Percentiles rank a stretch among this genome's conserved stretches.
Evolutionary conservation across 495 filamentous ascomycete species (phyloP).

Genomic region (Gamarada debralockiae): DNA sequence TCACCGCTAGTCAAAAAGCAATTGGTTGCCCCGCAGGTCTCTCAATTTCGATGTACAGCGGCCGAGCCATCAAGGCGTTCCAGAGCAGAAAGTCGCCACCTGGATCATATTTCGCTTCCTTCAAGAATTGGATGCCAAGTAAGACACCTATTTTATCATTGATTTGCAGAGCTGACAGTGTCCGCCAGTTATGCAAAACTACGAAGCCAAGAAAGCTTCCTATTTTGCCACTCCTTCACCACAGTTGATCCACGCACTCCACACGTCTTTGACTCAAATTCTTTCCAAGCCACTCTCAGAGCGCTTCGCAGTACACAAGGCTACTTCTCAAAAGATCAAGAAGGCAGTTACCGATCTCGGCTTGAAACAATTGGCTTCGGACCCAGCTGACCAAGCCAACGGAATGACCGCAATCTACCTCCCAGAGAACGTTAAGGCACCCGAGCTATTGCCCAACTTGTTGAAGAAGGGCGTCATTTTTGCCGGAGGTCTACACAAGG

Average conservation of each 20-base stretch:
- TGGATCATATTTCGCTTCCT: slow-evolving; percentile 84
- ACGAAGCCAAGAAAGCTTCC: slow-evolving; percentile 92
- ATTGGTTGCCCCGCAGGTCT: slow-evolving; percentile 93
- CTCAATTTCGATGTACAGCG: slow-evolving; percentile 87
- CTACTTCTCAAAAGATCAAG: slow-evolving; percentile 79
- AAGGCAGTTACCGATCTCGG: slow-evolving; percentile 72
- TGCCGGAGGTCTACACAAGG: slow-evolving; percentile 91
- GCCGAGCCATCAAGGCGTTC: slow-evolving; percentile 79
- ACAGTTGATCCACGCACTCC: slow-evolving; percentile 88
- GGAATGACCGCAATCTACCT: slow-evolving; percentile 98
- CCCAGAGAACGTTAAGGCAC: slow-evolving; percentile 72
- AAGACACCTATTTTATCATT: slow-evolving; percentile 29
- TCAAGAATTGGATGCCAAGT: slow-evolving; percentile 93
- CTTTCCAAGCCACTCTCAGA: slow-evolving; percentile 70
- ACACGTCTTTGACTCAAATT: slow-evolving; percentile 89
- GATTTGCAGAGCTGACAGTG: slow-evolving; percentile 30
- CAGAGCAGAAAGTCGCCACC: slow-evolving; percentile 75
- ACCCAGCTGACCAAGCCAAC: slow-evolving; percentile 87
- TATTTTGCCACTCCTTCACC: slow-evolving; percentile 97
- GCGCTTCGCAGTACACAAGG: slow-evolving; percentile 74
- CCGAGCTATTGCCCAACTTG: slow-evolving; percentile 81
- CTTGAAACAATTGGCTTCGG: slow-evolving; percentile 77
- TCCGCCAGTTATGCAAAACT: slow-evolving; percentile 80
- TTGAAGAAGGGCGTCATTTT: slow-evolving; percentile 90
- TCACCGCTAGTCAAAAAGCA: slow-evolving; percentile 94